Percentiles rank a stretch among this genome's conserved stretches.
These are phyloP conservation scores for Talaromyces sp. DNA, from an alignment of 2,329 filamentous ascomycete genomes.

Conservation along the genomic window DNA sequence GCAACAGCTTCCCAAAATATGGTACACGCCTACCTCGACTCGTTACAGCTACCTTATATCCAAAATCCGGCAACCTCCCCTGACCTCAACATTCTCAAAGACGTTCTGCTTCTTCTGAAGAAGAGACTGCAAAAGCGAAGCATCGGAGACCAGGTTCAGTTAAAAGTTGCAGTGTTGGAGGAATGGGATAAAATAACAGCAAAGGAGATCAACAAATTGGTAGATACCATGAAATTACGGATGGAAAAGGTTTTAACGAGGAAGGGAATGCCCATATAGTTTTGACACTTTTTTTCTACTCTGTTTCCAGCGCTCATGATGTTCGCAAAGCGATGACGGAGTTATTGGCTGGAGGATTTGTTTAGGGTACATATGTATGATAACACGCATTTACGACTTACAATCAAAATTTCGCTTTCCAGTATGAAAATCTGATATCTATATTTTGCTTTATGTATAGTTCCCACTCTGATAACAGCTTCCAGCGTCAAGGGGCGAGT, in stretches of 20 bases:
- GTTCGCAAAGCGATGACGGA: not conserved
- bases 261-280: slow-evolving; percentile 16
- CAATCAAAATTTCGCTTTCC: too few relatives aligned
- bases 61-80: slow-evolving; percentile 14
- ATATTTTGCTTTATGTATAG: not conserved
- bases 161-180: slow-evolving; percentile 14
- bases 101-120: slow-evolving; percentile 15
- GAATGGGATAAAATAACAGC: slow-evolving; percentile 17
- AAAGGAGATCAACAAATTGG: slow-evolving; percentile 17
- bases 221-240: slow-evolving; percentile 17
- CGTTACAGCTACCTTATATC: slow-evolving; percentile 13
- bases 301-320: not conserved
- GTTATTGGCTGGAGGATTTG: not conserved
- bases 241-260: slow-evolving; percentile 12
- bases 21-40: slow-evolving; percentile 16
- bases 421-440: not conserved
- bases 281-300: not conserved
- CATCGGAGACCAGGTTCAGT: slow-evolving; percentile 12
- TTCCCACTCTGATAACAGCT: not conserved
- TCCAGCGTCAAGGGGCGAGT: not conserved
- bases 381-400: slow-evolving; percentile 3
- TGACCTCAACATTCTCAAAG: slow-evolving; percentile 16
- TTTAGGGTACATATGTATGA: slow-evolving; percentile 5
- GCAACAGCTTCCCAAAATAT: slow-evolving; percentile 9
- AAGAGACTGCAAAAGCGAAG: slow-evolving; percentile 15